Conservation (phyloP, 768 basidiomycete genomes). For the Lactarius vividus region DNA sequence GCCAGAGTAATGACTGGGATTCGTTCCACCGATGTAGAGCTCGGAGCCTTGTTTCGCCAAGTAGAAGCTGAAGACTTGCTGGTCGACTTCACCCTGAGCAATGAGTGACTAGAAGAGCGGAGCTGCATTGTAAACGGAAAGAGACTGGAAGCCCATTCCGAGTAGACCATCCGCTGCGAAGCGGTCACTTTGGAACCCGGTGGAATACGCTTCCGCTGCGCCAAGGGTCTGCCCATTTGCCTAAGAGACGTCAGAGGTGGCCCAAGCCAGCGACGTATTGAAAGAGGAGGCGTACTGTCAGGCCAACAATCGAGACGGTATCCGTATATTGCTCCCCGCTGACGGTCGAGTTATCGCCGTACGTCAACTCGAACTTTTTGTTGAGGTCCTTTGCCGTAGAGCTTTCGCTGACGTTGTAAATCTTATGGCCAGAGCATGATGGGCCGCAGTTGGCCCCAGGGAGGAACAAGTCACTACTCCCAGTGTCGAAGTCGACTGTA, state of each 20-base stretch:
- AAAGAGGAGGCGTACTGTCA: slow-evolving; percentile 28
- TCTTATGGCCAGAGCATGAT: slow-evolving; percentile 31
- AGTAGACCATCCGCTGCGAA: slow-evolving; percentile 43
- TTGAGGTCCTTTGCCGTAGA: slow-evolving; percentile 29
- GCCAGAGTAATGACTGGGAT: background rate
- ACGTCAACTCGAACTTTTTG: slow-evolving; percentile 36
- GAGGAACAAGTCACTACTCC: slow-evolving; percentile 36
- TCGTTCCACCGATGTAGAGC: slow-evolving; percentile 18
- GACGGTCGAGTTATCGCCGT: slow-evolving; percentile 42
- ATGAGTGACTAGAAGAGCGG: slow-evolving; percentile 44
- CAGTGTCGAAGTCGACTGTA: slow-evolving; percentile 41
- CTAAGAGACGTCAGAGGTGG: slow-evolving; percentile 1
- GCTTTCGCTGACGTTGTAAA: slow-evolving; percentile 5
- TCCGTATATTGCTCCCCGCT: slow-evolving; percentile 44
- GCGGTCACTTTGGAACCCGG: slow-evolving; percentile 30
- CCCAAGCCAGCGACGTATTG: background rate
- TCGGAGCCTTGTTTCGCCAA: slow-evolving; percentile 36
- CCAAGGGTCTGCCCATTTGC: slow-evolving; percentile 43
- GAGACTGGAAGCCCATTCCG: slow-evolving; percentile 39
- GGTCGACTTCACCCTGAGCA: slow-evolving; percentile 33
- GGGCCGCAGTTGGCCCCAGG: slow-evolving; percentile 33
- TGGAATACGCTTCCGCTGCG: slow-evolving; percentile 43
- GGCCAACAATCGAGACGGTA: slow-evolving; percentile 40
- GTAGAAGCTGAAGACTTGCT: slow-evolving; percentile 48
- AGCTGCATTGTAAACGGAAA: slow-evolving; percentile 29